Percentiles rank a stretch among this genome's conserved stretches.
Evolutionary conservation across 2,329 filamentous ascomycete species (phyloP).

Genomic region (Thelonectria olida): DNA sequence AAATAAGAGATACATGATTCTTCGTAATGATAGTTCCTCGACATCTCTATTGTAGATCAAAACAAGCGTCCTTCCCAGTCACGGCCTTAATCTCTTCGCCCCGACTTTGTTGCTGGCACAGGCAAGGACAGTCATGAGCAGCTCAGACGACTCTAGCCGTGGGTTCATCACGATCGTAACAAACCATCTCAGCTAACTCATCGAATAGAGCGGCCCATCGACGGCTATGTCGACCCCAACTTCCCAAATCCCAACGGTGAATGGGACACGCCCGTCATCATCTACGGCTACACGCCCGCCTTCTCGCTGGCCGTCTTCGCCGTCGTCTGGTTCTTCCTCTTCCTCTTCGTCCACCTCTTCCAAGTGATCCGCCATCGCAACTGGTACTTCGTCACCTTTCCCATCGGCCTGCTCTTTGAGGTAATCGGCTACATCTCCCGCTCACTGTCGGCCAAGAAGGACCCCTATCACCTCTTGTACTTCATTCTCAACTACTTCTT

Average conservation of each 20-base stretch:
- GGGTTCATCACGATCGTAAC: neutral
- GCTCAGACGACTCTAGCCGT: slow-evolving; percentile 16
- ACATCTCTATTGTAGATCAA: too few relatives aligned
- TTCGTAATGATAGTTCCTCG: too few relatives aligned
- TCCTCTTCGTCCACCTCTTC: slow-evolving; percentile 49
- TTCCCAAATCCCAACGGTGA: slow-evolving; percentile 58
- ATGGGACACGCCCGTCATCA: slow-evolving; percentile 58
- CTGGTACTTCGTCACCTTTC: slow-evolving; percentile 58
- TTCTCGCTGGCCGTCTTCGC: slow-evolving; percentile 55
- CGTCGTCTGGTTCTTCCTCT: slow-evolving; percentile 53
- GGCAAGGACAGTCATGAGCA: neutral
- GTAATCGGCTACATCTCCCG: slow-evolving; percentile 60
- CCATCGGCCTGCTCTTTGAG: slow-evolving; percentile 57
- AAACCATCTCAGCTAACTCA: slow-evolving; percentile 2
- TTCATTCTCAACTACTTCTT: slow-evolving; percentile 70
- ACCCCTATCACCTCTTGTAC: slow-evolving; percentile 63
- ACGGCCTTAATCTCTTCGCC: too few relatives aligned
- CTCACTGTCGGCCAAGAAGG: slow-evolving; percentile 55
- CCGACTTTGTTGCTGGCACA: too few relatives aligned
- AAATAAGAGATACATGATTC: too few relatives aligned
- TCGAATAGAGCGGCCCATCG: slow-evolving; percentile 21
- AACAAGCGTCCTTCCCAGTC: too few relatives aligned
- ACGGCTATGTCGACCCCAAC: slow-evolving; percentile 60
- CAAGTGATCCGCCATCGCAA: slow-evolving; percentile 49
- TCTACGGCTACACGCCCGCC: slow-evolving; percentile 60